Percentiles rank a stretch among this genome's conserved stretches.
Conservation (phyloP, 2,329 filamentous ascomycete genomes). For the Colletotrichum sp. region DNA sequence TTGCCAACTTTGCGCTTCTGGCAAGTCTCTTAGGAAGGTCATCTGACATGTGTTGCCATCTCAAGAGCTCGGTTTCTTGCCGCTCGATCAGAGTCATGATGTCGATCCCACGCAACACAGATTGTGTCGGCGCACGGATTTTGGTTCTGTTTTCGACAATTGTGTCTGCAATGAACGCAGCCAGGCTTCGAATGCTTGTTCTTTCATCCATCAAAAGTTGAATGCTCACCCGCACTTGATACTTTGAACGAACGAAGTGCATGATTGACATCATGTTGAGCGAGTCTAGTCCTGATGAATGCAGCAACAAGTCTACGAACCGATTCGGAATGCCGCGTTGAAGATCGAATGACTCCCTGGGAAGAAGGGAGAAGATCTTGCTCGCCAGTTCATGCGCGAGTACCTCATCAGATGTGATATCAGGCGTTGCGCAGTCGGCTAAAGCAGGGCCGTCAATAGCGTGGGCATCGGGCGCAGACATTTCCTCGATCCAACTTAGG, state of each 20-base stretch:
- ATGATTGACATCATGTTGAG: conserved; percentile 17
- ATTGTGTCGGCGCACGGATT: rapidly evolving
- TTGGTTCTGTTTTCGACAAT: rapidly evolving
- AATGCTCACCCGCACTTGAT: background rate
- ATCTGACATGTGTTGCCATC: background rate
- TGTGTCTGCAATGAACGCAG: background rate
- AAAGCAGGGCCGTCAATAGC: background rate
- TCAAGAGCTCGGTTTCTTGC: background rate
- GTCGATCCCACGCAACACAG: background rate
- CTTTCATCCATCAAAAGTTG: conserved; percentile 9
- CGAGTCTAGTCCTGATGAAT: conserved; percentile 6
- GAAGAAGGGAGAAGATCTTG: background rate
- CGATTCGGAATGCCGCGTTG: rapidly evolving
- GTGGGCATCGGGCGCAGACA: background rate
- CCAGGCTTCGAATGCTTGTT: background rate
- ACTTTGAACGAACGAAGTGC: background rate
- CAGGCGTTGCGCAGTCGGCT: rapidly evolving
- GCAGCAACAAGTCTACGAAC: background rate
- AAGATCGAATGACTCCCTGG: background rate
- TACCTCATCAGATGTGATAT: background rate
- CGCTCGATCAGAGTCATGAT: background rate
- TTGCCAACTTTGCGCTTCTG: background rate
- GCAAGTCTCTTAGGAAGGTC: rapidly evolving
- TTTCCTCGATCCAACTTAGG: background rate
- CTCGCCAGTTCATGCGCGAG: background rate